These are phyloP conservation scores for Colletotrichum tamarilloi DNA, from an alignment of 2,329 filamentous ascomycete species.

Conservation along the genomic window DNA sequence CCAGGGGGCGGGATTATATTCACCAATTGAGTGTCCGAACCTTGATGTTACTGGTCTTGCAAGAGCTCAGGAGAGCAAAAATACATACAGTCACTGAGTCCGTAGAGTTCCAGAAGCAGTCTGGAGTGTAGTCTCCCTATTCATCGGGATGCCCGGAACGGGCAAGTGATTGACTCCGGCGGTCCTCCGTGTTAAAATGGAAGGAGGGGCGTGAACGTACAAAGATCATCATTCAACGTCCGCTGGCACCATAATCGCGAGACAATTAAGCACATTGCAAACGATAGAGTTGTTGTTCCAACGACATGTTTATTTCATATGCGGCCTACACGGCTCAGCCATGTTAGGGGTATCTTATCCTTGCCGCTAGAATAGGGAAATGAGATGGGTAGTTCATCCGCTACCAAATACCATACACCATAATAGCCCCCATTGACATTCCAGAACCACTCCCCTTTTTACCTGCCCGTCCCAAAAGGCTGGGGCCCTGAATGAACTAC, in stretches of 20 bases:
- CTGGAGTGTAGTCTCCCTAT: neutral
- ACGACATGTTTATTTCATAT: constrained; percentile 21
- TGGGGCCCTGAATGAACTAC: neutral
- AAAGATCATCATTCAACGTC: neutral
- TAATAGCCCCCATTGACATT: neutral
- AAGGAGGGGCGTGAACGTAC: constrained; percentile 9
- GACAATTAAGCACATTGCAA: neutral
- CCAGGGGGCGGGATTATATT: too few species aligned
- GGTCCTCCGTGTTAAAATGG: neutral
- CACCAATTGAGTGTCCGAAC: neutral
- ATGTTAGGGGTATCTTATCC: constrained; percentile 33
- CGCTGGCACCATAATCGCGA: neutral
- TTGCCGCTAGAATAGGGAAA: neutral
- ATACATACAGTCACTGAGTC: neutral
- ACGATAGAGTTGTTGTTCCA: constrained; percentile 14
- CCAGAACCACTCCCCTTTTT: neutral
- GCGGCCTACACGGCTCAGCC: constrained; percentile 31
- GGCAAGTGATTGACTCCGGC: constrained; percentile 7
- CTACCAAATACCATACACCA: constrained; percentile 14
- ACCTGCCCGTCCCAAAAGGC: neutral
- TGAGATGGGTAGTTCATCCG: constrained; percentile 9
- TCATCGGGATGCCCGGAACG: constrained; percentile 7
- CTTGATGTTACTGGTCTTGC: neutral
- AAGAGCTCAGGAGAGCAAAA: neutral
- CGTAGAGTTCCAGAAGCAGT: neutral